These are phyloP conservation scores for Colletotrichum noveboracense DNA, from an alignment of 2,329 filamentous ascomycete species.

Conservation along the genomic window DNA sequence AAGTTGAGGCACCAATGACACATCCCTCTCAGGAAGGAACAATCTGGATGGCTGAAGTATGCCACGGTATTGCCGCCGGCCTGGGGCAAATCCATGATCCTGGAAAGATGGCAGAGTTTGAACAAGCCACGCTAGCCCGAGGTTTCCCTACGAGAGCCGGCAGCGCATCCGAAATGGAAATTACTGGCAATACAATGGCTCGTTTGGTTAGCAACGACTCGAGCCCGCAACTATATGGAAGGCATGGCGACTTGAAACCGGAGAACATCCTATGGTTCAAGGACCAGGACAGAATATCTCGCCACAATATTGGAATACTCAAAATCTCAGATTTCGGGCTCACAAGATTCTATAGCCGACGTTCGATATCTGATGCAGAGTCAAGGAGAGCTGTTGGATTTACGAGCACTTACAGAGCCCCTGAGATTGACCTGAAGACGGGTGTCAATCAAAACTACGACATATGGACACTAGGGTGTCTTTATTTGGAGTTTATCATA, in stretches of 20 bases:
- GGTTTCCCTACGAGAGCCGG: too few species aligned
- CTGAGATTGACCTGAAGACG: slow-evolving; percentile 11
- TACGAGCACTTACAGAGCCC: slow-evolving; percentile 3
- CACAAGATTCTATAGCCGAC: background rate
- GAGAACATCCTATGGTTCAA: background rate
- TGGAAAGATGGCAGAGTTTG: background rate
- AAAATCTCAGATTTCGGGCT: background rate
- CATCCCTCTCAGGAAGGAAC: rapidly evolving
- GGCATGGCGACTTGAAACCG: background rate
- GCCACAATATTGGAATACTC: background rate
- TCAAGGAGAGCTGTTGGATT: background rate
- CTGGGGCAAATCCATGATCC: background rate
- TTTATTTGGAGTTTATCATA: slow-evolving; percentile 19
- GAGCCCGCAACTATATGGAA: background rate
- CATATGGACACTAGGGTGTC: slow-evolving; percentile 23
- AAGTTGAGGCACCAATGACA: background rate
- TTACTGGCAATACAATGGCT: background rate
- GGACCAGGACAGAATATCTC: background rate
- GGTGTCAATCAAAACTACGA: slow-evolving; percentile 13
- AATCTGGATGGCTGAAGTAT: background rate
- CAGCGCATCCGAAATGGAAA: background rate
- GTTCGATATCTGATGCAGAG: background rate
- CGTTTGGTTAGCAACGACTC: background rate
- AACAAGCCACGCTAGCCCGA: too few species aligned
- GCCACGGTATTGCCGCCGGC: background rate